Evolutionary conservation across 176 grass and related monocot genomes (phyloP), one percentile per base, ranked within the genome.

Genomic region (Aegilops sharonensis): DNA sequence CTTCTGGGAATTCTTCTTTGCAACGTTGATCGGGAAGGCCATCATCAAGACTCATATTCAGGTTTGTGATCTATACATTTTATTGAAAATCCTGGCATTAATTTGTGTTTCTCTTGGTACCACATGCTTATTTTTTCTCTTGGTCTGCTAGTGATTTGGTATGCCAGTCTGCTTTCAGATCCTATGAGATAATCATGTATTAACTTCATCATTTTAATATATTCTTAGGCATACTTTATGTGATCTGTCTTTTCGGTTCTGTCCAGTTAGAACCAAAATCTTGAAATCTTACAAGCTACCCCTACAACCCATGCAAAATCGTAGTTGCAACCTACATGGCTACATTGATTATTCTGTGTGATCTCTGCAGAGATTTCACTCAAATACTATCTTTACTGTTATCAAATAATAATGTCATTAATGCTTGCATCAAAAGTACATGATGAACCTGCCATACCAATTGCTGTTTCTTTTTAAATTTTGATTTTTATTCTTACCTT

Each of bases 1-100:
- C 50, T 99, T 99, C 86, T 99, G 89, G 97, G 91, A 96, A 80
- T 99, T 99, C 89, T 99, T 99, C 78, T 88, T 99, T 72, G 92
- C 97, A 75, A 96, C 90, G 72, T 88, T 93, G 82, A 93, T 86
- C 27, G 97, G 97, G 87, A 99, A 99, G 80, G 97, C 97, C 82
- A 85, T 99, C 65, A 88, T 99, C 76, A 96, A 99, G 78, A 90
- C 97, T 78, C 97, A 99, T 87, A 99, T 99, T 77, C 97, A 99
- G 94, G 97, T 96, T 85, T 86, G 20, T 62, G n/a, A 52, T 87
- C 12, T 59, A 30, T 64, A 1, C 60, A 32, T 17, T 64, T 47
- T 64, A 21, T 79, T 68, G 18, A 57, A 57, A 57, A 20, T 69
- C 42, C 21, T 61, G 32, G 29, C 70, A 2, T 78, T 50, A 72